Evolutionary conservation across 1,284 basidiomycete genomes (phyloP).

Genomic region (Naganishia cerealis): DNA sequence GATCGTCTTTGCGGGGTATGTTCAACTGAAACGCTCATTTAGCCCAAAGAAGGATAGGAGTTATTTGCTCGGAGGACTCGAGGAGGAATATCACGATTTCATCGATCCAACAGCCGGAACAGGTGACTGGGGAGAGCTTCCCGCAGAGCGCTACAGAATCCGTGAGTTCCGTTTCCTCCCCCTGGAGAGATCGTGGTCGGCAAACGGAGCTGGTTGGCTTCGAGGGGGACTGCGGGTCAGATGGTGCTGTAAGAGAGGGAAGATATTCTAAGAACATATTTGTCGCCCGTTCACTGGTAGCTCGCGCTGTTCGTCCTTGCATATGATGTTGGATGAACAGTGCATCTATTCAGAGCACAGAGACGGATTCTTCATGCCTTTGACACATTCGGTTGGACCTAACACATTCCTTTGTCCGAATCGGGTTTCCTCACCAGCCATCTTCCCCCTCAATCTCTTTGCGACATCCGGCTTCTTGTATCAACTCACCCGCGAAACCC

Average conservation of each 20-base stretch:
- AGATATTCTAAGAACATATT: neutral
- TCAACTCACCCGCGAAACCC: neutral
- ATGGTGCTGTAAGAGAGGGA: neutral
- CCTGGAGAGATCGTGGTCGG: neutral
- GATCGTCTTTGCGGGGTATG: neutral
- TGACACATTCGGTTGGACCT: neutral
- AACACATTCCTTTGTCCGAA: neutral
- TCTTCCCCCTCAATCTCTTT: neutral
- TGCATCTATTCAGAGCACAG: neutral
- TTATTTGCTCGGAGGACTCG: neutral
- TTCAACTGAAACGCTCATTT: neutral
- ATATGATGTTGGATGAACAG: neutral
- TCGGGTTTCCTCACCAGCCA: neutral
- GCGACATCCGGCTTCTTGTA: neutral
- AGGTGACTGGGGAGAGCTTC: neutral
- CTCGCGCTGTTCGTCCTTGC: neutral
- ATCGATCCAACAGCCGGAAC: neutral
- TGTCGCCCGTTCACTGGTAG: neutral
- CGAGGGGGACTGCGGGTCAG: neutral
- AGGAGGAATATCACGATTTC: neutral
- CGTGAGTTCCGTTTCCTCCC: neutral
- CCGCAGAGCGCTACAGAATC: neutral
- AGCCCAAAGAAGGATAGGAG: neutral
- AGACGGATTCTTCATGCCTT: neutral
- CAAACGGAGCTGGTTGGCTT: neutral